Conservation (phyloP, 345 rosid genomes). For the Adansonia digitata region DNA sequence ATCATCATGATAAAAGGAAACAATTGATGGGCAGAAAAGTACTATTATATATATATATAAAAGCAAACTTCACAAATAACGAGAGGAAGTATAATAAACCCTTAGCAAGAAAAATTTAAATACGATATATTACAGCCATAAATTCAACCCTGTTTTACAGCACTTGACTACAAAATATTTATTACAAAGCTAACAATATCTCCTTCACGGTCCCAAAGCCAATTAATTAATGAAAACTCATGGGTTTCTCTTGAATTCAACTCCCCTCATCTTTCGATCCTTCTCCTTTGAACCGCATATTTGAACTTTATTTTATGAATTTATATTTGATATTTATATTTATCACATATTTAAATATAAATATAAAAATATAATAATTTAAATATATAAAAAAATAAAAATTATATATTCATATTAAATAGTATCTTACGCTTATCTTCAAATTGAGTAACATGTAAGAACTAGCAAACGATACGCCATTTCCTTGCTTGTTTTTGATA, state of each 20-base stretch:
- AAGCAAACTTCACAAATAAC: no score
- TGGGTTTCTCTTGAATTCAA: slow-evolving; percentile 44
- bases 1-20: no score
- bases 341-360: no score
- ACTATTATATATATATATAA: no score
- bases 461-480: slow-evolving; percentile 18
- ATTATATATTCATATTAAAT: no score
- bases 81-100: not conserved
- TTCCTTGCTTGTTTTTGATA: slow-evolving; percentile 50
- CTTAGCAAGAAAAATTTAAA: not conserved
- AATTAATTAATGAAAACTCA: slow-evolving; percentile 40
- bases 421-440: no score
- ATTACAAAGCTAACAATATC: not conserved
- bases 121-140: not conserved
- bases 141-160: not conserved
- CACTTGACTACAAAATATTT: not conserved
- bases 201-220: not conserved
- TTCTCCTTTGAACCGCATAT: not conserved
- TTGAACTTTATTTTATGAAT: no score
- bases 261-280: not conserved
- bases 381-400: no score
- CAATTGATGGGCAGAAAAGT: no score
- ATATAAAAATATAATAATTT: no score
- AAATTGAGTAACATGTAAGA: no score
- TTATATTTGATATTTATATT: no score